Evolutionary conservation across 2,329 filamentous ascomycete genomes (phyloP).

Genomic region (Claviceps spartinae): DNA sequence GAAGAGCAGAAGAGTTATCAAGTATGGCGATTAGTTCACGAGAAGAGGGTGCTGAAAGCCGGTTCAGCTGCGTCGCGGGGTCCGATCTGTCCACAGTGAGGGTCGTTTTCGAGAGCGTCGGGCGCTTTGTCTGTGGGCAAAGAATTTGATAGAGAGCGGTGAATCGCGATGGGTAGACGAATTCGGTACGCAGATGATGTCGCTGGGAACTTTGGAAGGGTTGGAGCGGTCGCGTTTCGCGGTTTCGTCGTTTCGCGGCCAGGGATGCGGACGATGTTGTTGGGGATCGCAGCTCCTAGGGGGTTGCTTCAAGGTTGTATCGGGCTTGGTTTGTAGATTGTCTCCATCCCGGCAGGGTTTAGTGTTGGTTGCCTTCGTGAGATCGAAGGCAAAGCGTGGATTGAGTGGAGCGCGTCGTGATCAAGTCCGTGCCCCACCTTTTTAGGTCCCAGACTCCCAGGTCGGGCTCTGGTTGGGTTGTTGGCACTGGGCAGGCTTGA

Average conservation of each 20-base stretch:
- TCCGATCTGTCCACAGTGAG: not conserved
- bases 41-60: not conserved
- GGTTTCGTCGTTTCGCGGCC: conserved; percentile 1
- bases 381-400: not conserved
- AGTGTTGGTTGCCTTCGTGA: conserved; percentile 1
- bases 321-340: not conserved
- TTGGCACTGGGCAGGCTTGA: too few relatives aligned
- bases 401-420: not conserved
- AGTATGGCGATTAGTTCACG: not conserved
- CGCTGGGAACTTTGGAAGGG: not conserved
- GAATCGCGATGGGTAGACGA: not conserved
- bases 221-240: not conserved
- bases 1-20: not conserved
- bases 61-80: not conserved
- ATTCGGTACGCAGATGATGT: not conserved
- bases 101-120: not conserved
- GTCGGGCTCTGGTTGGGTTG: not conserved
- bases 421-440: not conserved
- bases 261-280: conserved; percentile 2
- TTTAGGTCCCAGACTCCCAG: not conserved
- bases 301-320: conserved; percentile 1
- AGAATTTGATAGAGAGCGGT: too few relatives aligned
- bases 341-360: conserved; percentile 7
- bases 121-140: not conserved
- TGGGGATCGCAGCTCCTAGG: conserved; percentile 4